Percentiles rank a stretch among this genome's conserved stretches.
Conservation (phyloP, 83 land plant genomes). For the Isoetes engelmannii region DNA sequence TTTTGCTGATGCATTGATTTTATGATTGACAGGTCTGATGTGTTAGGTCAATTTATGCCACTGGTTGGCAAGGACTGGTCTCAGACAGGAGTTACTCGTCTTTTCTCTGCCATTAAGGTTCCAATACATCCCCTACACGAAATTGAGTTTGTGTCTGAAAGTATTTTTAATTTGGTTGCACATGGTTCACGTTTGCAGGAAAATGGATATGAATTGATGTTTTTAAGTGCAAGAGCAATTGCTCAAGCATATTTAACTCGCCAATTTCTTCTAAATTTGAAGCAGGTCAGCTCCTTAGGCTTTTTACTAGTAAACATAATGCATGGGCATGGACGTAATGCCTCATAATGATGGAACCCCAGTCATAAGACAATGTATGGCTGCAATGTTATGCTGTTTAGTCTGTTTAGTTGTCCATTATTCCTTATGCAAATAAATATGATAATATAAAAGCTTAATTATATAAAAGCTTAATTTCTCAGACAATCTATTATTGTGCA, state of each 20-base stretch:
- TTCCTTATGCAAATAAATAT: too few relatives aligned
- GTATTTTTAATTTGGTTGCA: neutral
- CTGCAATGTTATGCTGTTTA: neutral
- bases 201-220: slow-evolving; percentile 89
- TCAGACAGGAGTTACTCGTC: slow-evolving; percentile 88
- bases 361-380: too few relatives aligned
- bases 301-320: too few relatives aligned
- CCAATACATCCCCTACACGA: neutral
- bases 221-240: slow-evolving; percentile 95
- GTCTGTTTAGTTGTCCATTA: neutral
- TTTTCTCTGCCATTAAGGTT: slow-evolving; percentile 97
- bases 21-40: slow-evolving; percentile 70
- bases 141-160: too few relatives aligned
- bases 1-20: neutral
- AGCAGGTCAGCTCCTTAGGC: slow-evolving; percentile 52
- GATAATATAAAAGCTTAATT: too few relatives aligned
- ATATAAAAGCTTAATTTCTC: too few relatives aligned
- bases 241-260: slow-evolving; percentile 90
- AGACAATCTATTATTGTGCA: slow-evolving; percentile 17
- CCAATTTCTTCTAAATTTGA: slow-evolving; percentile 78
- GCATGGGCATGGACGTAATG: too few relatives aligned
- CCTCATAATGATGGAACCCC: too few relatives aligned
- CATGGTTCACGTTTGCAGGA: slow-evolving; percentile 48
- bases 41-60: slow-evolving; percentile 98
- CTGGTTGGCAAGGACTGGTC: slow-evolving; percentile 95